A percentile compares a stretch with the other conserved stretches of the same genome.
Conservation (phyloP, 225 moss, liverwort and hornwort genomes). For the Bryum argenteum region DNA sequence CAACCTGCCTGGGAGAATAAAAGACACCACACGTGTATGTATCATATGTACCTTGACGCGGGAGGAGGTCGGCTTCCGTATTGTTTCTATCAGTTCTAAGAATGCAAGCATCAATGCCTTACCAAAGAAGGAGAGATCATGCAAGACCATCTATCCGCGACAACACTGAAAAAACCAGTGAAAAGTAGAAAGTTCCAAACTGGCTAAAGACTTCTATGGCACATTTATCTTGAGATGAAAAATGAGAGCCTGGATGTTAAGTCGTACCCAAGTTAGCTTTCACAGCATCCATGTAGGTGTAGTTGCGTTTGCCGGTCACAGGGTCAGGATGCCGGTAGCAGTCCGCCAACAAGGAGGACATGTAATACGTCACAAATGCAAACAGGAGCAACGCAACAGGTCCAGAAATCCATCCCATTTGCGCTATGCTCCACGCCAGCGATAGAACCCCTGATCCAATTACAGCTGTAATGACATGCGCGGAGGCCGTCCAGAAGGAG, state of each 20-base stretch:
- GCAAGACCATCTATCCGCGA: not conserved
- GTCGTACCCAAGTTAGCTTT: slow-evolving; percentile 60
- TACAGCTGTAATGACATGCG: slow-evolving; percentile 68
- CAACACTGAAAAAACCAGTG: not conserved
- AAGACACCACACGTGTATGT: slow-evolving; percentile 2
- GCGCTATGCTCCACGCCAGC: slow-evolving; percentile 70
- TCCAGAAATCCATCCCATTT: slow-evolving; percentile 79
- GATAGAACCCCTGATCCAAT: slow-evolving; percentile 82
- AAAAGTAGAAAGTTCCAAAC: too few species aligned
- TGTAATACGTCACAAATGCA: slow-evolving; percentile 67
- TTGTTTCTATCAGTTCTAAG: not conserved
- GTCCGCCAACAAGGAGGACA: slow-evolving; percentile 60
- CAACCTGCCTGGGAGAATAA: slow-evolving; percentile 27
- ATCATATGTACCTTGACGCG: not conserved
- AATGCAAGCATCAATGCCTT: not conserved
- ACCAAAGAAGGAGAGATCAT: not conserved
- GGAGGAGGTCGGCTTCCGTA: not conserved
- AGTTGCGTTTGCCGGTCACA: slow-evolving; percentile 62
- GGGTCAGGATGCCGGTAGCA: slow-evolving; percentile 68
- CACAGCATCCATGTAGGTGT: slow-evolving; percentile 74
- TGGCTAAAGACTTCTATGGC: slow-evolving; percentile 1
- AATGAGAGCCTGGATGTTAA: slow-evolving; percentile 4
- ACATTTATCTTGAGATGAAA: not conserved
- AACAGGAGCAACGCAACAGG: slow-evolving; percentile 56
- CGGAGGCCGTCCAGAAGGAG: slow-evolving; percentile 66